A percentile compares a stretch with the other conserved stretches of the same genome.
phyloP scores from a whole-genome alignment of 495 filamentous ascomycete genomes.

The Xylaria flabelliformis region DNA sequence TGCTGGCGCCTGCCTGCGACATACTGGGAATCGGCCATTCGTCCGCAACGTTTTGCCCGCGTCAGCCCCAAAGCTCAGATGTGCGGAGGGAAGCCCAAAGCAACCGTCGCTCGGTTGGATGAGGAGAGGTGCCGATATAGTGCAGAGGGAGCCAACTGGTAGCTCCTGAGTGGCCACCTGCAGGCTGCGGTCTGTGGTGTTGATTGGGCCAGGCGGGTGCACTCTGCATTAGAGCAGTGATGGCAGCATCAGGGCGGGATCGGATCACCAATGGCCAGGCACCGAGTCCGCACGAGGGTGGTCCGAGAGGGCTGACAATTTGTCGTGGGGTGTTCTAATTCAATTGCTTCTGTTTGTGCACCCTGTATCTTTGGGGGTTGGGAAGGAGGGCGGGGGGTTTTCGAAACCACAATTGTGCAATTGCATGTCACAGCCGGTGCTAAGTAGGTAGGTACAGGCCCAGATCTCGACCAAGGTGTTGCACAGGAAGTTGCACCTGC shows the following conservation, averaged over 20 bases:
- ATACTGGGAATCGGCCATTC: conserved; percentile 50
- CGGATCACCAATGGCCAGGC: conserved; percentile 42
- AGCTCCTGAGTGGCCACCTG: conserved; percentile 45
- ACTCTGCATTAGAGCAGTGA: conserved; percentile 45
- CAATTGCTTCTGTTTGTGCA: not conserved
- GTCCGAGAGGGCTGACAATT: conserved; percentile 38
- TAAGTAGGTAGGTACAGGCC: not conserved
- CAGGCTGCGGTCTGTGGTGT: conserved; percentile 35
- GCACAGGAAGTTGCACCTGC: not conserved
- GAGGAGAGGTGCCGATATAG: conserved; percentile 40
- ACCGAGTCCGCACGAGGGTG: conserved; percentile 35
- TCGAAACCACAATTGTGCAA: conserved; percentile 9
- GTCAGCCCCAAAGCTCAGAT: conserved; percentile 46
- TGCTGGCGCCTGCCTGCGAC: conserved; percentile 41
- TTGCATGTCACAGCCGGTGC: not conserved
- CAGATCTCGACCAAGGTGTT: not conserved
- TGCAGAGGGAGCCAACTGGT: conserved; percentile 42
- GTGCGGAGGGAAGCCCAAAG: conserved; percentile 37
- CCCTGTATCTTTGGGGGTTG: no score
- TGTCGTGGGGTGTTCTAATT: not conserved
- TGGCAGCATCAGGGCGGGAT: conserved; percentile 42
- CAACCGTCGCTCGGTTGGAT: conserved; percentile 38
- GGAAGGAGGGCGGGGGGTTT: not conserved
- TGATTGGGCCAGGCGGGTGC: conserved; percentile 40
- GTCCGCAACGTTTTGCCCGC: conserved; percentile 45